A percentile compares a stretch with the other conserved stretches of the same genome.
These are phyloP conservation scores for Colletotrichum chlorophyti DNA, from an alignment of 2,329 filamentous ascomycete species.

Conservation along the genomic window DNA sequence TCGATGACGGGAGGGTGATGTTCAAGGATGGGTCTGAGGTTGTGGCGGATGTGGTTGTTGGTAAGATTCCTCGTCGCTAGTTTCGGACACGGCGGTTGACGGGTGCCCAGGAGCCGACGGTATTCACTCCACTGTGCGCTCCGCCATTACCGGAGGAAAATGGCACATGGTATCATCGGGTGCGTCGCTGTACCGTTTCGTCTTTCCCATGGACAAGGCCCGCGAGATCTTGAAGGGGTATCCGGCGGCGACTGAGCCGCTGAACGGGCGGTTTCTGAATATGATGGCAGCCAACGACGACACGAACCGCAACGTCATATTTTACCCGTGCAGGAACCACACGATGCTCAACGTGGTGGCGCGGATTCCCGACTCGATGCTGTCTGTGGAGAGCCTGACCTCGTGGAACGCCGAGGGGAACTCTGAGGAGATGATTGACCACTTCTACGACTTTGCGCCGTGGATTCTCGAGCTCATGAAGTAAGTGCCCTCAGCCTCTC, in stretches of 20 bases:
- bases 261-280: conserved; percentile 1
- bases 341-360: conserved; percentile 14
- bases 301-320: conserved; percentile 14
- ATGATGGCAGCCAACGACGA: conserved; percentile 16
- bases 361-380: conserved; percentile 6
- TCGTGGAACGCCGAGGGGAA: conserved; percentile 18
- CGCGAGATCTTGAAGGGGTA: conserved; percentile 2
- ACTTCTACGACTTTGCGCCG: conserved; percentile 18
- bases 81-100: neutral
- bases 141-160: neutral
- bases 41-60: conserved; percentile 10
- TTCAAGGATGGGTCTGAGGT: neutral
- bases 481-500: neutral
- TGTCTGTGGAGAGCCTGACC: neutral
- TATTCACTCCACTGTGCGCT: conserved; percentile 18
- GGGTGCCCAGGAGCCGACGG: conserved; percentile 12
- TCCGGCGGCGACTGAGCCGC: conserved; percentile 9
- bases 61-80: neutral
- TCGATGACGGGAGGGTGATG: conserved; percentile 2
- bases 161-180: neutral
- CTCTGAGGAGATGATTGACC: neutral
- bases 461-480: conserved; percentile 19
- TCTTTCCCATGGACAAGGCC: conserved; percentile 2
- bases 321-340: conserved; percentile 17
- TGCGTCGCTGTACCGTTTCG: conserved; percentile 19